Base-by-base conservation (phyloP, 192 early-diverging fungal genomes). In the Spizellomyces punctatus region DNA sequence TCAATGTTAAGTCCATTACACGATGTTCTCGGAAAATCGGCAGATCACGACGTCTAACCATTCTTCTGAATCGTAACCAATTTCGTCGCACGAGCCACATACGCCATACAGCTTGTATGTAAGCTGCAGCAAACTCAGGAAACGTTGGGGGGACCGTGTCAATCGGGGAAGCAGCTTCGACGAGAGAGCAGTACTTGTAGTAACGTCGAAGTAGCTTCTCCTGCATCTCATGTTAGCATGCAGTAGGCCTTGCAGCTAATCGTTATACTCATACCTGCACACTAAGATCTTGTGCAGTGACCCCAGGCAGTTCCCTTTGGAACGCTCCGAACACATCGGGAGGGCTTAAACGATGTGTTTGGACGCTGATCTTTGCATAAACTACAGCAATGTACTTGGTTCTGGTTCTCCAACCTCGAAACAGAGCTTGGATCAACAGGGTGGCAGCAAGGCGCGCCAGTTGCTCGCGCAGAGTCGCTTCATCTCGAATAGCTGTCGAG, bases 111-210 rank as follows among this genome's bases (percentile, higher is more conserved):
- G 83, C 58, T 58, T 85, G 83, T n/a, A 88, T 85, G 46, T 73
- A 77, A 7, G 81, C 80, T 9, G 86, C 81, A 56, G 82, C 85
- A 61, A 83, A 87, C 12, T 76, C 66, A 0, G 83, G 79, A 67
- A 78, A 88, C n/a, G 77, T 79, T 5, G 86, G 86, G n/a, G 81
- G 75, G 19, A 71, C 62, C 9, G 55, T 41, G 5, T 45, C 54
- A 43, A 36, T 17, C 17, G 61, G 41, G 7, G 58, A 27, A 22
- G 46, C 67, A 8, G 19, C 49, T 65, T 87, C 86, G 41, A 78
- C 69, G 6, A 72, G 63, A 10, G 6, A 17, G 70, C 81, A 83
- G 67, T 81, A 86, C 10, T 10, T 52, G 41, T 73, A 58, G 66
- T 80, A 88, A 46, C 74, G 81, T n/a, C 66, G 57, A 41, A 83